A percentile compares a stretch with the other conserved stretches of the same genome.
phyloP scores from a whole-genome alignment of 2,329 filamentous ascomycete genomes.

The Arthrocladium fulminans region DNA sequence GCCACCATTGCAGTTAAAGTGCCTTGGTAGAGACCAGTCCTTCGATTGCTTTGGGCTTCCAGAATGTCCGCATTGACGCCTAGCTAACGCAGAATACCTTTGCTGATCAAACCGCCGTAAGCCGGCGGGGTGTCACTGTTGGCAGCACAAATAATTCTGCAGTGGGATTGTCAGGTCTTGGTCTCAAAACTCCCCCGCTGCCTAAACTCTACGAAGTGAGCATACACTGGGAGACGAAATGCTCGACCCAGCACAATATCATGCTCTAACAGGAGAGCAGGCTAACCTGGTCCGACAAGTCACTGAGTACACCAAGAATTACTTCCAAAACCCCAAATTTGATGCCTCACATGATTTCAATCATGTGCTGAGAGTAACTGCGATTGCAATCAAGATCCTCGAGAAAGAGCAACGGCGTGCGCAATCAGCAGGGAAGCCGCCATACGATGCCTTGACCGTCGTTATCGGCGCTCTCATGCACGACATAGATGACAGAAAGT shows the following conservation, averaged over 20 bases:
- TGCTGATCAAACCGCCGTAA: too few species aligned
- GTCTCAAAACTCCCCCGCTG: too few species aligned
- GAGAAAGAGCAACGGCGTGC: slow-evolving; percentile 23
- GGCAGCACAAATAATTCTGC: too few species aligned
- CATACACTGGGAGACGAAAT: background rate
- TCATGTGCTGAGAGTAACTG: slow-evolving; percentile 71
- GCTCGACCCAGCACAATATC: slow-evolving; percentile 17
- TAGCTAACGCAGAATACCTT: too few species aligned
- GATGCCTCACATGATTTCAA: slow-evolving; percentile 83
- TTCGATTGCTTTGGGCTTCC: too few species aligned
- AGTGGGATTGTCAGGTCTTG: too few species aligned
- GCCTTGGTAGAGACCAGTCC: too few species aligned
- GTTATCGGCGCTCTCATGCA: slow-evolving; percentile 24
- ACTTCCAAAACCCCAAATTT: slow-evolving; percentile 24
- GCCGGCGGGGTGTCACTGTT: too few species aligned
- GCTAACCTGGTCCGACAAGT: slow-evolving; percentile 15
- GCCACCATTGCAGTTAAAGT: too few species aligned
- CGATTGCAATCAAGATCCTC: slow-evolving; percentile 61
- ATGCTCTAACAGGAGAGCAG: slow-evolving; percentile 17
- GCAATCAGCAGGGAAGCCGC: slow-evolving; percentile 7
- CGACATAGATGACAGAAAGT: slow-evolving; percentile 26
- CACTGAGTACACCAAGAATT: slow-evolving; percentile 18
- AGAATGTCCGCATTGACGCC: too few species aligned
- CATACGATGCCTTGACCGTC: slow-evolving; percentile 16
- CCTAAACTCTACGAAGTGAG: too few species aligned